Percentiles rank a stretch among this genome's conserved stretches.
These are phyloP conservation scores for Xylaria venustula DNA, from an alignment of 495 filamentous ascomycete species.

Conservation along the genomic window DNA sequence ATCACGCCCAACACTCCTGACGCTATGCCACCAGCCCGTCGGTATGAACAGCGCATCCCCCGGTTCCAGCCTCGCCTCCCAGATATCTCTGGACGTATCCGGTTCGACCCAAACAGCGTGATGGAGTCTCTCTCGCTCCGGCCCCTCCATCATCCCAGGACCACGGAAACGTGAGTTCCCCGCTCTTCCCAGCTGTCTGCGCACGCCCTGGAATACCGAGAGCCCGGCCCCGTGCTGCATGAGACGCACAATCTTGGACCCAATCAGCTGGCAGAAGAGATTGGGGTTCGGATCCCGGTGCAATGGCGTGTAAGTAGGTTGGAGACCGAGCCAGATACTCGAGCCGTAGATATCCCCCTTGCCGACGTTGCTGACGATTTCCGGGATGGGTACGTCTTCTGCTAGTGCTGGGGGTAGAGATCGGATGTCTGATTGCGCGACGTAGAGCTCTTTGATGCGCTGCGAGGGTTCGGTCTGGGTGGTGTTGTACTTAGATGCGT, in stretches of 20 bases:
- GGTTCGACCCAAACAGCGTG: conserved; percentile 64
- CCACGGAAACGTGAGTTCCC: conserved; percentile 63
- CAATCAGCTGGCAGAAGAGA: conserved; percentile 79
- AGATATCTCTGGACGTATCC: conserved; percentile 21
- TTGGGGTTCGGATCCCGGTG: conserved; percentile 96
- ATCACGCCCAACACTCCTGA: conserved; percentile 57
- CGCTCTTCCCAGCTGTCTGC: conserved; percentile 43
- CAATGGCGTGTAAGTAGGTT: conserved; percentile 83
- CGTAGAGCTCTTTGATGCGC: conserved; percentile 57
- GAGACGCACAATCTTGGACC: conserved; percentile 71
- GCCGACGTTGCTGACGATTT: conserved; percentile 58
- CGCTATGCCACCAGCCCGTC: conserved; percentile 93
- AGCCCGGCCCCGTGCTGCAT: conserved; percentile 60
- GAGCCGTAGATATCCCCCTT: conserved; percentile 78
- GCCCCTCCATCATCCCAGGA: conserved; percentile 89
- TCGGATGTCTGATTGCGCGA: conserved; percentile 75
- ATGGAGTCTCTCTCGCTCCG: conserved; percentile 64
- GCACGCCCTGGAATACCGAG: conserved; percentile 58
- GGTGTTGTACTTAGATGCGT: conserved; percentile 35
- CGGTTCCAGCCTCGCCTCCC: conserved; percentile 54
- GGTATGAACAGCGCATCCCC: conserved; percentile 87
- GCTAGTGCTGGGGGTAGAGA: conserved; percentile 61
- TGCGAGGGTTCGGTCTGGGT: not conserved
- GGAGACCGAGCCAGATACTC: conserved; percentile 83
- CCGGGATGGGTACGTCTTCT: conserved; percentile 67